A percentile compares a stretch with the other conserved stretches of the same genome.
Evolutionary conservation across 805 yeast species (phyloP).

Genomic region (Suhomyces emberorum): DNA sequence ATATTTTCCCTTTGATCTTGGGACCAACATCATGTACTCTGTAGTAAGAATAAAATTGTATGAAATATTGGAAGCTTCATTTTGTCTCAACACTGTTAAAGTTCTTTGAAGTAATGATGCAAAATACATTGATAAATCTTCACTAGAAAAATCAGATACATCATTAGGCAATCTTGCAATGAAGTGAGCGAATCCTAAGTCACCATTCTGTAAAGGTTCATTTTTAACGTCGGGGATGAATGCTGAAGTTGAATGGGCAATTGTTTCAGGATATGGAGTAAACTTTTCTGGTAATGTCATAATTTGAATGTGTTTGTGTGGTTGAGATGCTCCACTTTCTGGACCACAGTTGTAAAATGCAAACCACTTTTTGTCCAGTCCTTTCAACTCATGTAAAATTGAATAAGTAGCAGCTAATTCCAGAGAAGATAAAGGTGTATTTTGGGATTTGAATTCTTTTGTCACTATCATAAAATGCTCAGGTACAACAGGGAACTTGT

Average conservation of each 20-base stretch:
- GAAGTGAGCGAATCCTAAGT: constrained; percentile 77
- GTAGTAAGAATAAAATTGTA: constrained; percentile 82
- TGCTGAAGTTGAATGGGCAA: constrained; percentile 42
- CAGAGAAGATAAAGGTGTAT: constrained; percentile 62
- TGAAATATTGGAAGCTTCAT: constrained; percentile 46
- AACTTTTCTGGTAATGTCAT: constrained; percentile 62
- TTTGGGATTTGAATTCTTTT: constrained; percentile 67
- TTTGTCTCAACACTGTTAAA: constrained; percentile 61
- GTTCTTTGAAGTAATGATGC: constrained; percentile 69
- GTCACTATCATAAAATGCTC: constrained; percentile 81
- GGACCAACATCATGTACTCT: constrained; percentile 83
- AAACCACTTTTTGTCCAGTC: constrained; percentile 45
- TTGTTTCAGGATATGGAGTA: constrained; percentile 51
- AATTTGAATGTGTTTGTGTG: constrained; percentile 90
- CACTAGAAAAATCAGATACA: constrained; percentile 43
- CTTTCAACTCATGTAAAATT: constrained; percentile 50
- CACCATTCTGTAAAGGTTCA: constrained; percentile 61
- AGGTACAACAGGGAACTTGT: constrained; percentile 82
- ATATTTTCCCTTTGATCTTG: constrained; percentile 60
- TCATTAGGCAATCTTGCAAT: constrained; percentile 55
- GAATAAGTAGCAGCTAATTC: constrained; percentile 63
- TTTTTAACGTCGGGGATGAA: constrained; percentile 51
- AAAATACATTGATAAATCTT: constrained; percentile 63
- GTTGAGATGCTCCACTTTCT: constrained; percentile 89
- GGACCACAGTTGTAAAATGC: constrained; percentile 90